Evolutionary conservation across 306 rosid species (phyloP).

Genomic region (Lotus japonicus): DNA sequence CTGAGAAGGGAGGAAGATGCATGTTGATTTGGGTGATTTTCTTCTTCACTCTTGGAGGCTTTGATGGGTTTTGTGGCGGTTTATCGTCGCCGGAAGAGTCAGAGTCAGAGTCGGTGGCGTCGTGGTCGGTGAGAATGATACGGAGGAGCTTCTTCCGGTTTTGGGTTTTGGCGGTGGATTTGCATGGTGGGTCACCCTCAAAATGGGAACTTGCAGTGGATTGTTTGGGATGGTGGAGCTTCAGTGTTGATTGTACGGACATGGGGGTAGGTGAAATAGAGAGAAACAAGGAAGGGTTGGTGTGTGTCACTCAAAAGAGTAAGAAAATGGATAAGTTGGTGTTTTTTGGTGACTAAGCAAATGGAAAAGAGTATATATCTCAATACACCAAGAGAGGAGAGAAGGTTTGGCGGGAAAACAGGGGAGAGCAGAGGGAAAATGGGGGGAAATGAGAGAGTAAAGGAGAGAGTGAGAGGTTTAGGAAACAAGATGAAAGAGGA

Average conservation of each 20-base stretch:
- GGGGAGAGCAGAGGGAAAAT: not conserved
- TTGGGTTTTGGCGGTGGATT: constrained; percentile 1
- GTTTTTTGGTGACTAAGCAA: too few species aligned
- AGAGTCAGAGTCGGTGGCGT: constrained; percentile 74
- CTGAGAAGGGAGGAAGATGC: not conserved
- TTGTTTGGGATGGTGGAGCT: constrained; percentile 3
- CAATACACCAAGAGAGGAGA: not conserved
- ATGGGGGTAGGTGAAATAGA: not conserved
- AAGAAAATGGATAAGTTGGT: too few species aligned
- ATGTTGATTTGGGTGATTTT: constrained; percentile 39
- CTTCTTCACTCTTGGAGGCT: constrained; percentile 18
- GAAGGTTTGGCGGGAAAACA: constrained; percentile 33
- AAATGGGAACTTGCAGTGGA: constrained; percentile 9
- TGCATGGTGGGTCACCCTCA: constrained; percentile 19
- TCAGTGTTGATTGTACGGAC: constrained; percentile 13
- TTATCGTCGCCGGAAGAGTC: constrained; percentile 68
- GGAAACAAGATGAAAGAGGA: not conserved
- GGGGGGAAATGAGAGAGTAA: too few species aligned
- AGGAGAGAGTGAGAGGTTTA: not conserved
- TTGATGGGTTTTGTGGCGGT: not conserved
- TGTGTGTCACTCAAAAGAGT: too few species aligned
- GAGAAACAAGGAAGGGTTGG: too few species aligned
- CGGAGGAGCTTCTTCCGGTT: constrained; percentile 35
- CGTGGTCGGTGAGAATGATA: constrained; percentile 65
- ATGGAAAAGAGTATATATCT: too few species aligned